A percentile compares a stretch with the other conserved stretches of the same genome.
Conservation (phyloP, 352 stramenopile genomes). For the Discostella stelligera region DNA sequence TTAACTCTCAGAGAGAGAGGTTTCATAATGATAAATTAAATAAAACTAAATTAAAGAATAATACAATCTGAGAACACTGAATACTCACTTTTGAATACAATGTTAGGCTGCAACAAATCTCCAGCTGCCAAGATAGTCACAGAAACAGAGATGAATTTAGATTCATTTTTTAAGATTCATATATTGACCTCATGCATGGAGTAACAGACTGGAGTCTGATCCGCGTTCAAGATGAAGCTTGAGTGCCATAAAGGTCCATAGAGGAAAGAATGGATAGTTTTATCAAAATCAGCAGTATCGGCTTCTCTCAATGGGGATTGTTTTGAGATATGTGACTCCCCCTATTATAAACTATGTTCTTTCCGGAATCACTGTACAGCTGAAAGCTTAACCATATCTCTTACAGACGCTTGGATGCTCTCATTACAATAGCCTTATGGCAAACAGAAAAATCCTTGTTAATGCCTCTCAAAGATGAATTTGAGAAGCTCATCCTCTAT, state of each 20-base stretch:
- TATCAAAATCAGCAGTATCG: neutral
- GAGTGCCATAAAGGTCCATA: neutral
- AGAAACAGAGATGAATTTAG: neutral
- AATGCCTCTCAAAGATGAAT: neutral
- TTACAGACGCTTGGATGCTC: neutral
- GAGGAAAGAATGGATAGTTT: neutral
- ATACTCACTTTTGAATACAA: slow-evolving; percentile 8
- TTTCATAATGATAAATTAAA: no score
- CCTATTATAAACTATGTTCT: neutral
- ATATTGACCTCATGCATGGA: neutral
- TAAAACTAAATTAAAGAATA: no score
- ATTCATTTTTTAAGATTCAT: neutral
- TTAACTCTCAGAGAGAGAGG: no score
- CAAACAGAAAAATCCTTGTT: neutral
- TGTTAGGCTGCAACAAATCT: neutral
- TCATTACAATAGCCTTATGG: neutral
- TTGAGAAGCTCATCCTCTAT: neutral
- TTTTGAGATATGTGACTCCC: neutral
- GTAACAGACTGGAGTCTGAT: slow-evolving; percentile 9
- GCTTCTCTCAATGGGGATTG: neutral
- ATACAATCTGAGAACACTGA: no score
- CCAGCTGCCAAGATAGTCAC: neutral
- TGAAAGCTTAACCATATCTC: neutral
- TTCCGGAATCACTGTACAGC: neutral
- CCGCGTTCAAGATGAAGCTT: slow-evolving; percentile 6